Evolutionary conservation across 2,329 filamentous ascomycete genomes (phyloP), one percentile per base, ranked within the genome.

Genomic region (Cercospora zeina): DNA sequence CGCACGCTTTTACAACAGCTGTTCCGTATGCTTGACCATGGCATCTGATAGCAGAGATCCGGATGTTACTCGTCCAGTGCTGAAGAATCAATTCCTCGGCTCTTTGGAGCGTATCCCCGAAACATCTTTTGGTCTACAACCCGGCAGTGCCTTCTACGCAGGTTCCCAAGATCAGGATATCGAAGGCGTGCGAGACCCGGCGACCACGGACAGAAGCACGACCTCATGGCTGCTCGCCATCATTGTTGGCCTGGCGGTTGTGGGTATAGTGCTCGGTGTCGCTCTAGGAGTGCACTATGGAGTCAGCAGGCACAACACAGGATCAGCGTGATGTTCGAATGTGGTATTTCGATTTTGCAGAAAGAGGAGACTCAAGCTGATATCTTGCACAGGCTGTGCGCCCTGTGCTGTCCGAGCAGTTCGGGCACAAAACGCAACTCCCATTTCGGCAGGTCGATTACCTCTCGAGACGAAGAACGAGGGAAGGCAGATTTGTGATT

Each of bases 281-380:
- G 53, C 33, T 16, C 33, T 55, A n/a, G 53, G 53, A n/a, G 53
- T 55, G n/a, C 34, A 55, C 36, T 55, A 55, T 27, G 53, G 53
- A 16, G 21, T 55, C 6, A 55, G 21, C 16, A 11, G 21, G 53
- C 53, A 55, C 31, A n/a, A 24, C 16, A 24, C 19, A 50, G 24
- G 13, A 27, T 50, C 47, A 50, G 47, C 47, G 10, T 45, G 39
- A 45, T 19, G 21, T 16, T 19, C 21, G 39, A 21, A 45, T 11
- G n/a, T 19, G 39, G 39, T 45, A 45, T 21, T 45, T 45, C 9
- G 10, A 11, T 45, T 19, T 1, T 10, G 13, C 39, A 45, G 39
- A 19, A 11, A 45, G n/a, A 11, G 39, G 21, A 19, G 21, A 19
- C 16, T 9, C 39, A 45, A 19, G 39, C 39, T 45, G 39, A 45